Percentiles rank a stretch among this genome's conserved stretches.
phyloP scores from a whole-genome alignment of 1,284 basidiomycete species.

The Peniophora sp. region DNA sequence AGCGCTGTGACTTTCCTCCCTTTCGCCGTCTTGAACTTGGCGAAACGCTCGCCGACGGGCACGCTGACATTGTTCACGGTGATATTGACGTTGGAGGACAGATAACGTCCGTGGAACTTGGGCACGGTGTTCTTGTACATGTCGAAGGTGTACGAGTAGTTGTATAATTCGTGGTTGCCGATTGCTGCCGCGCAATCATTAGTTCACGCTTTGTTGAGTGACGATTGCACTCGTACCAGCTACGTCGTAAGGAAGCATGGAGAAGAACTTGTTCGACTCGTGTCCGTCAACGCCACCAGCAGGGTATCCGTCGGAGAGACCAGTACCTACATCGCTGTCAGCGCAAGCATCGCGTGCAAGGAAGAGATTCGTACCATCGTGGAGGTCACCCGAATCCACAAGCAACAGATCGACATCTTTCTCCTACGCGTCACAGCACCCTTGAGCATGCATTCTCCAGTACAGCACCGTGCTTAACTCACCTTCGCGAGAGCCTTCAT shows the following conservation, averaged over 20 bases:
- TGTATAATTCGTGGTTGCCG: slow-evolving; percentile 75
- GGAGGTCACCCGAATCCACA: slow-evolving; percentile 71
- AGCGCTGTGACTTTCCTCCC: slow-evolving; percentile 72
- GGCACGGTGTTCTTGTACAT: slow-evolving; percentile 75
- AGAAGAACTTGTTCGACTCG: slow-evolving; percentile 69
- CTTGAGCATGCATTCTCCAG: neutral
- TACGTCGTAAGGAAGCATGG: slow-evolving; percentile 74
- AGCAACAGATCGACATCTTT: slow-evolving; percentile 65
- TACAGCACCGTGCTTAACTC: too few relatives aligned
- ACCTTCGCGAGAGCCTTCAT: slow-evolving; percentile 69
- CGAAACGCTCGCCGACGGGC: slow-evolving; percentile 61
- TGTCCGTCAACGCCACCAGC: slow-evolving; percentile 66
- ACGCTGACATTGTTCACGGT: slow-evolving; percentile 51
- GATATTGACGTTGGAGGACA: slow-evolving; percentile 83
- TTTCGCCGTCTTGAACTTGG: slow-evolving; percentile 70
- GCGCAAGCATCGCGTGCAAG: neutral
- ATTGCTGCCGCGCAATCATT: neutral
- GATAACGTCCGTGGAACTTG: slow-evolving; percentile 63
- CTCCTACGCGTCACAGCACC: slow-evolving; percentile 26
- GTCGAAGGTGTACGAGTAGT: slow-evolving; percentile 68
- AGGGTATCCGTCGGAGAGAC: slow-evolving; percentile 66
- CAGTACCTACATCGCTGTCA: slow-evolving; percentile 39
- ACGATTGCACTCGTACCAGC: slow-evolving; percentile 79
- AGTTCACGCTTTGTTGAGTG: slow-evolving; percentile 3
- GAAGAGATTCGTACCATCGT: slow-evolving; percentile 48